These are phyloP conservation scores for Cryphonectria nitschkei DNA, from an alignment of 2,329 filamentous ascomycete species.

Conservation along the genomic window DNA sequence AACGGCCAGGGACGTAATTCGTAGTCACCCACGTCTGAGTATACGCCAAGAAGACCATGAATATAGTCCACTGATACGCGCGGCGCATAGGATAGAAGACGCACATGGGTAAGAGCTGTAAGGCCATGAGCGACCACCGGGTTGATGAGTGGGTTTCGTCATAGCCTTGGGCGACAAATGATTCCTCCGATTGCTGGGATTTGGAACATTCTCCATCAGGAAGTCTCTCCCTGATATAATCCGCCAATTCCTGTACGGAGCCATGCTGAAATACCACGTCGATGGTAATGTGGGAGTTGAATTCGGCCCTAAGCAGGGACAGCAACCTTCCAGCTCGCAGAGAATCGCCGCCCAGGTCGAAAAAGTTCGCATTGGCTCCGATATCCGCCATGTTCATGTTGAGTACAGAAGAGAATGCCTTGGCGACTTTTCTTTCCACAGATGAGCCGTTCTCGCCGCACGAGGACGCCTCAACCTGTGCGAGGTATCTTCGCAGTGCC, in stretches of 20 bases:
- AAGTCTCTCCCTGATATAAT: conserved; percentile 20
- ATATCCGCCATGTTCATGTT: conserved; percentile 45
- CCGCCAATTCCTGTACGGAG: conserved; percentile 46
- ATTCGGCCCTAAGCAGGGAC: conserved; percentile 53
- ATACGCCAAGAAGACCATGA: conserved; percentile 51
- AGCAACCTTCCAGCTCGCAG: conserved; percentile 56
- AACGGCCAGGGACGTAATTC: conserved; percentile 45
- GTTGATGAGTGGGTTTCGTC: conserved; percentile 51
- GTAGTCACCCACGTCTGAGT: conserved; percentile 46
- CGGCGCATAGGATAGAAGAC: conserved; percentile 55
- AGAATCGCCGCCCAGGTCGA: conserved; percentile 57
- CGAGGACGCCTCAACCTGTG: conserved; percentile 2
- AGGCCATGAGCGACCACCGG: conserved; percentile 49
- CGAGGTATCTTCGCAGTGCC: conserved; percentile 10
- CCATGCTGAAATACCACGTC: conserved; percentile 55
- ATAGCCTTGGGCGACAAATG: conserved; percentile 17
- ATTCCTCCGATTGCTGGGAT: conserved; percentile 11
- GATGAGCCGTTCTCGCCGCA: conserved; percentile 31
- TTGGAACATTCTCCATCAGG: conserved; percentile 4
- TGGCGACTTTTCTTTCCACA: conserved; percentile 45
- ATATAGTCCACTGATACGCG: conserved; percentile 56
- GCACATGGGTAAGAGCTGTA: conserved; percentile 55
- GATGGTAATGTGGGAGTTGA: conserved; percentile 52
- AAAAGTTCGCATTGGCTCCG: conserved; percentile 50
- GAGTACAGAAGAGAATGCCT: conserved; percentile 51